phyloP scores from a whole-genome alignment of 177 flowering plant species.

The Vitis hybrid region DNA sequence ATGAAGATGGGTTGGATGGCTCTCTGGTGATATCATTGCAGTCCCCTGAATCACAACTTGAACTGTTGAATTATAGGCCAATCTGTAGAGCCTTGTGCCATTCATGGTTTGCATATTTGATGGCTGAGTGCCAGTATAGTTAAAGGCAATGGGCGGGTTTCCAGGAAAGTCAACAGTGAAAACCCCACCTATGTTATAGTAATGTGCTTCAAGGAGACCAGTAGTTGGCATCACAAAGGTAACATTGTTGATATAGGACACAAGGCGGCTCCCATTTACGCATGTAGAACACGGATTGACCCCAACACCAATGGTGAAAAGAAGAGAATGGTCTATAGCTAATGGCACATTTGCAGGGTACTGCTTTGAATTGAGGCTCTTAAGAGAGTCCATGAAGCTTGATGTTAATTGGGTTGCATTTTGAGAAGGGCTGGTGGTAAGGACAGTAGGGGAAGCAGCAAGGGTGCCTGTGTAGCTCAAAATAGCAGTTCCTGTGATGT shows the following conservation, averaged over 20 bases:
- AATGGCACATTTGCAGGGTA: constrained; percentile 46
- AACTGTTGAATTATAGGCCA: constrained; percentile 38
- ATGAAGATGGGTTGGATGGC: constrained; percentile 48
- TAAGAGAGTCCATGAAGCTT: constrained; percentile 21
- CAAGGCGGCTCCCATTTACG: constrained; percentile 31
- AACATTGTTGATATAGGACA: constrained; percentile 37
- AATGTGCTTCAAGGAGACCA: constrained; percentile 46
- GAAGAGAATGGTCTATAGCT: constrained; percentile 29
- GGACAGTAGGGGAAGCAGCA: constrained; percentile 12
- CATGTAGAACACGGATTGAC: constrained; percentile 41
- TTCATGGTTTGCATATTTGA: constrained; percentile 23
- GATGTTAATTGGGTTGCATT: constrained; percentile 29
- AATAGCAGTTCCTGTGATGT: constrained; percentile 24
- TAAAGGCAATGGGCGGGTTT: constrained; percentile 25
- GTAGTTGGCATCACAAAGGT: constrained; percentile 42
- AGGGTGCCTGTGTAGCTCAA: constrained; percentile 26
- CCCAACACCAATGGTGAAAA: constrained; percentile 39
- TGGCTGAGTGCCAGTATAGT: constrained; percentile 37
- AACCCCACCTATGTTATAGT: constrained; percentile 35
- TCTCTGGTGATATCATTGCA: constrained; percentile 39
- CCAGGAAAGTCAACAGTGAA: constrained; percentile 46
- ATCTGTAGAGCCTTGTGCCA: constrained; percentile 38
- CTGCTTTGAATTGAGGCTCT: constrained; percentile 42
- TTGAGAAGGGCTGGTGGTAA: constrained; percentile 25
- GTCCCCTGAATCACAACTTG: constrained; percentile 48